These are phyloP conservation scores for Cercospora brassicicola DNA, from an alignment of 2,329 filamentous ascomycete genomes.

Conservation along the genomic window DNA sequence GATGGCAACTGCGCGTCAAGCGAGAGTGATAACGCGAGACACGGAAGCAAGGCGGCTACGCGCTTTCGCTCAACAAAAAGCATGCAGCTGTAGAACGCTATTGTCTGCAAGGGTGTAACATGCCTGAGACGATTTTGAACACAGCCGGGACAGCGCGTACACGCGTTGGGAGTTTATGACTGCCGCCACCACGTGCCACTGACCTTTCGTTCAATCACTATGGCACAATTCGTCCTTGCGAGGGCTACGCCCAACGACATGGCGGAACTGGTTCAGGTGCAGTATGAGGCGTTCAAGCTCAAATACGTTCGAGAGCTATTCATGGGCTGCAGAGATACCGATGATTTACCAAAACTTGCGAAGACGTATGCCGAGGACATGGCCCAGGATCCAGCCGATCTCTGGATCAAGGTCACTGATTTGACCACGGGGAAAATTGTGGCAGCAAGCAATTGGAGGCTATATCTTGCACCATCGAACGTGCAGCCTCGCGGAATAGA, in stretches of 20 bases:
- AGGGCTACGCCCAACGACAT: slow-evolving; percentile 14
- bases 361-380: slow-evolving; percentile 23
- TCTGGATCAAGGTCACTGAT: slow-evolving; percentile 38
- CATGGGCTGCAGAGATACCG: slow-evolving; percentile 30
- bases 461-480: slow-evolving; percentile 23
- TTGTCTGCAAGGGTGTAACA: not conserved
- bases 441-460: slow-evolving; percentile 37
- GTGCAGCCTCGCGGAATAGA: not conserved
- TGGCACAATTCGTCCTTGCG: slow-evolving; percentile 16
- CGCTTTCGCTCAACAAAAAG: not conserved
- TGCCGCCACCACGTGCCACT: not conserved
- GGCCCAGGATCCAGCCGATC: slow-evolving; percentile 26
- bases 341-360: slow-evolving; percentile 12
- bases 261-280: slow-evolving; percentile 8
- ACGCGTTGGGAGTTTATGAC: not conserved
- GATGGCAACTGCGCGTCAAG: not conserved
- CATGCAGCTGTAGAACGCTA: not conserved
- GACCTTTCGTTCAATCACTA: not conserved
- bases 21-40: not conserved
- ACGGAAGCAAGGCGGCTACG: not conserved
- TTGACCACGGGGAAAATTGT: slow-evolving; percentile 31
- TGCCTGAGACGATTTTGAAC: not conserved
- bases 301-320: slow-evolving; percentile 16
- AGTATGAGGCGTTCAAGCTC: slow-evolving; percentile 7
- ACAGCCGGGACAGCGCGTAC: not conserved